These are phyloP conservation scores for Centrapalus pauciflorus DNA, from an alignment of 129 eudicot species.

Conservation along the genomic window DNA sequence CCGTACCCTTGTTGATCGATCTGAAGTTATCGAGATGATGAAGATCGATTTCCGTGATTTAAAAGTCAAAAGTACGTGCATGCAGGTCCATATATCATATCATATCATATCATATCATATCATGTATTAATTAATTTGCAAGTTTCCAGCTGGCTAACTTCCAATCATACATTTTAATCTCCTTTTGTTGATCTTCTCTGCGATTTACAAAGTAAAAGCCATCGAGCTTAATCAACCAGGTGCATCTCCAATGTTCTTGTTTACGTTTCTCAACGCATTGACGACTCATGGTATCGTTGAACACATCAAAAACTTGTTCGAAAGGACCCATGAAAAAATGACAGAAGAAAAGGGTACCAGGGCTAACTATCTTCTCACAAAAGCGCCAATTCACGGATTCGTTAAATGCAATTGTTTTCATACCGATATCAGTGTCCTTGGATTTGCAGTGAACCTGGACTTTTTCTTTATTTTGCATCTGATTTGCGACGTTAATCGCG, in stretches of 20 bases:
- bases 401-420: neutral
- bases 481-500: neutral
- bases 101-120: no score
- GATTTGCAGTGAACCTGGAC: conserved; percentile 28
- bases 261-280: conserved; percentile 5
- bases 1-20: no score
- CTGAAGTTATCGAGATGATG: no score
- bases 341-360: conserved; percentile 27
- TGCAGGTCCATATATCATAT: no score
- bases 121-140: no score
- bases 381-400: conserved; percentile 19
- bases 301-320: conserved; percentile 29
- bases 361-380: conserved; percentile 12
- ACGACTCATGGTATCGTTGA: neutral
- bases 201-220: conserved; percentile 23
- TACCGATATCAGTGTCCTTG: conserved; percentile 21
- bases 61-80: no score
- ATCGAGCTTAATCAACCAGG: conserved; percentile 19
- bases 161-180: conserved; percentile 25
- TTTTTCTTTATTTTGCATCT: neutral
- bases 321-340: conserved; percentile 14
- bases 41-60: no score
- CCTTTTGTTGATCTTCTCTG: neutral
- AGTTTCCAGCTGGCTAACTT: no score
- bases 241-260: conserved; percentile 24